phyloP scores from a whole-genome alignment of 257 asterid genomes.

The Solanum commersonii region DNA sequence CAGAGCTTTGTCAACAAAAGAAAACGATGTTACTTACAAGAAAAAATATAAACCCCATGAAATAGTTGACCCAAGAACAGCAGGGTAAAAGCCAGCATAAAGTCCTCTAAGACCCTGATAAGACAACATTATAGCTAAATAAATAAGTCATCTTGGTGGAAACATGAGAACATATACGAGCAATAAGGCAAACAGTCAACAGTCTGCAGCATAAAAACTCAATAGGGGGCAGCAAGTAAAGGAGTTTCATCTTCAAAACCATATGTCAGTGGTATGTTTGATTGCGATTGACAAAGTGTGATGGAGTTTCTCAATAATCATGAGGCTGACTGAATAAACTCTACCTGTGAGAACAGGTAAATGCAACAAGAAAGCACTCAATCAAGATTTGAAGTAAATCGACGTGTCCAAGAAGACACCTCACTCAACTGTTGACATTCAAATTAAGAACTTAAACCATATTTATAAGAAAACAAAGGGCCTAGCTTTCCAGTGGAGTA shows the following conservation, averaged over 20 bases:
- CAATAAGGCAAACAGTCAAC: neutral
- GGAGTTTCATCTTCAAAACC: neutral
- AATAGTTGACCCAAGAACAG: slow-evolving; percentile 94
- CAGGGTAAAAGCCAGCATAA: slow-evolving; percentile 93
- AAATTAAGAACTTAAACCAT: neutral
- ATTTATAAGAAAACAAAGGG: neutral
- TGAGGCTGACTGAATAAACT: neutral
- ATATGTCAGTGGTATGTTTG: neutral
- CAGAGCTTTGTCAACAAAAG: neutral
- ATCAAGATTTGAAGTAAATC: neutral
- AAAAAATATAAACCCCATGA: slow-evolving; percentile 94
- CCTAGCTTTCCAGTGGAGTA: neutral
- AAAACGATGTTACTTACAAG: slow-evolving; percentile 49
- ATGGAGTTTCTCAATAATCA: neutral
- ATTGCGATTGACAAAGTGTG: neutral
- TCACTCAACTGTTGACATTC: neutral
- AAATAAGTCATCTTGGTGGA: neutral
- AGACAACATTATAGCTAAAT: neutral
- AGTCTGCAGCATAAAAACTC: neutral
- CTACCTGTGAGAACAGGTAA: neutral
- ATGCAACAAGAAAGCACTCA: neutral
- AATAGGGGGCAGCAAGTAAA: neutral
- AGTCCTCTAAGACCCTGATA: slow-evolving; percentile 90
- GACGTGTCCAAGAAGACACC: neutral
- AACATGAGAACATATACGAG: neutral